Evolutionary conservation across 345 rosid species (phyloP).

Genomic region (Sonneratia alba): DNA sequence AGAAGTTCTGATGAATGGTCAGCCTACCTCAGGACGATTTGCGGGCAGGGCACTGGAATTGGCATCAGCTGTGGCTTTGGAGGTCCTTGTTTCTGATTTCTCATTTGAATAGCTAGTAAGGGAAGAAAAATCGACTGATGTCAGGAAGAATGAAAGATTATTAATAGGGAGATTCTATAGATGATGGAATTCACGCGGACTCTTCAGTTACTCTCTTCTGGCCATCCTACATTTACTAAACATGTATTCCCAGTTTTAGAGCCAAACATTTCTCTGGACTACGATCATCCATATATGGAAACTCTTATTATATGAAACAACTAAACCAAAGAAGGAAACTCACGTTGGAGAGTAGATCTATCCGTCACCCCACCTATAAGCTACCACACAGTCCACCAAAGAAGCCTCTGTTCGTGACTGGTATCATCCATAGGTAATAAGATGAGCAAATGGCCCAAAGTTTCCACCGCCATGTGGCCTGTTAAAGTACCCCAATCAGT

Average conservation of each 20-base stretch:
- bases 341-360: constrained; percentile 97
- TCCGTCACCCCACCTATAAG: constrained; percentile 98
- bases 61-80: constrained; percentile 41
- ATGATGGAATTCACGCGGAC: neutral
- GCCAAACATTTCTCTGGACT: neutral
- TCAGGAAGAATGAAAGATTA: neutral
- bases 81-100: constrained; percentile 73
- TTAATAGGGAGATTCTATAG: no score
- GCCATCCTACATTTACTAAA: neutral
- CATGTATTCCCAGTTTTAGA: neutral
- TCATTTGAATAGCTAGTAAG: constrained; percentile 70
- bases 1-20: neutral
- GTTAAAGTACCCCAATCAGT: no score
- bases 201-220: neutral
- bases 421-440: constrained; percentile 87
- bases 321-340: constrained; percentile 16
- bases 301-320: neutral
- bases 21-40: constrained; percentile 41
- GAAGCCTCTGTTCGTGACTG: constrained; percentile 89
- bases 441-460: no score
- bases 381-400: constrained; percentile 93
- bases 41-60: constrained; percentile 19
- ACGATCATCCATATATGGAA: neutral
- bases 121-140: neutral
- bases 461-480: no score